These are phyloP conservation scores for Boletus sp. DNA, from an alignment of 1,284 basidiomycete genomes.

Conservation along the genomic window DNA sequence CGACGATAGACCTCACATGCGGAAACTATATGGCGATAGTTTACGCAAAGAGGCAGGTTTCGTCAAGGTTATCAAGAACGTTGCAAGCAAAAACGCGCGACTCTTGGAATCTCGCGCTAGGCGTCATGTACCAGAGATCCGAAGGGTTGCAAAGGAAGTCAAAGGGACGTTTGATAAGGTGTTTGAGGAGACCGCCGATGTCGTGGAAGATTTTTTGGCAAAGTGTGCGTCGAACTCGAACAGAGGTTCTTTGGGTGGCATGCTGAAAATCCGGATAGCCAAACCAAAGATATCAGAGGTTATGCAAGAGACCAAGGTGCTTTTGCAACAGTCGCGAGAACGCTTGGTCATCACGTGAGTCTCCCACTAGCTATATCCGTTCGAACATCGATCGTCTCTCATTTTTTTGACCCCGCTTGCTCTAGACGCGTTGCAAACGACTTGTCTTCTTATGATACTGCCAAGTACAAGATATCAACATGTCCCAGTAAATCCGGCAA, in stretches of 20 bases:
- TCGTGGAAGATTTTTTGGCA: conserved; percentile 88
- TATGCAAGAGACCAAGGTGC: conserved; percentile 86
- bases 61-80: conserved; percentile 92
- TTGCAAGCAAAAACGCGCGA: conserved; percentile 77
- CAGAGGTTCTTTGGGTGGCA: not conserved
- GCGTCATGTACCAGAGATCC: conserved; percentile 70
- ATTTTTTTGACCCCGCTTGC: not conserved
- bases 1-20: conserved; percentile 85
- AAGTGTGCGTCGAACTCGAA: conserved; percentile 65
- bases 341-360: conserved; percentile 83
- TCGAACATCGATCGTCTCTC: not conserved
- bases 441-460: conserved; percentile 72
- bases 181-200: conserved; percentile 86
- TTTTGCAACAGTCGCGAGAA: conserved; percentile 90
- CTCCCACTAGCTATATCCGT: not conserved
- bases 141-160: conserved; percentile 82
- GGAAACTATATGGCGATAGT: conserved; percentile 88
- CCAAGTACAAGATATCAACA: conserved; percentile 72
- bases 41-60: conserved; percentile 94
- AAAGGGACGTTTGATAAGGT: conserved; percentile 93
- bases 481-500: conserved; percentile 47
- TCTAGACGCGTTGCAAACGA: conserved; percentile 78
- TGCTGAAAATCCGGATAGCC: conserved; percentile 32
- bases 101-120: conserved; percentile 65
- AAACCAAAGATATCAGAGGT: conserved; percentile 69